Conservation (phyloP, 2,329 filamentous ascomycete genomes). For the Fusarium tuaranense region DNA sequence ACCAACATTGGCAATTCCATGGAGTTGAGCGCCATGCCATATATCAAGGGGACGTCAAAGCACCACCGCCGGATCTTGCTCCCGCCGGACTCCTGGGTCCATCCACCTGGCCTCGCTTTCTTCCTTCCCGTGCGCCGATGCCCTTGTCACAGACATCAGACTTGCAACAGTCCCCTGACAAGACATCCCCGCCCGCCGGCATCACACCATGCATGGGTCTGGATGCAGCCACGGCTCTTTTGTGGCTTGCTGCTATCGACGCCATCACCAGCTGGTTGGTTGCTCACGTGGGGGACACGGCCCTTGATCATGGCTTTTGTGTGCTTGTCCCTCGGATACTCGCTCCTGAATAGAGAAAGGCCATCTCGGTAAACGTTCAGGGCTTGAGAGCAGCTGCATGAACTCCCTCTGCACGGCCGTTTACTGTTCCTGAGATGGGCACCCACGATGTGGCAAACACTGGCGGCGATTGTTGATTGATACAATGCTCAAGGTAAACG, state of each 20-base stretch:
- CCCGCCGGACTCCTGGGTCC: background rate
- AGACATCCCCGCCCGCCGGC: background rate
- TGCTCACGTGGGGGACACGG: background rate
- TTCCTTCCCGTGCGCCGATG: background rate
- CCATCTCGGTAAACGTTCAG: background rate
- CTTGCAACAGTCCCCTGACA: background rate
- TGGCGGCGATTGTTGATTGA: background rate
- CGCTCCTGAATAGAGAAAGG: background rate
- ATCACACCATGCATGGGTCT: constrained; percentile 22
- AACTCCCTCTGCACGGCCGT: background rate
- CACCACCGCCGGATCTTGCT: background rate
- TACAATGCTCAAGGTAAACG: background rate
- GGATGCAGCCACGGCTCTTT: constrained; percentile 15
- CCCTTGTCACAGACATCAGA: background rate
- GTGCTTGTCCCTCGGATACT: constrained; percentile 2
- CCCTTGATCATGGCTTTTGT: background rate
- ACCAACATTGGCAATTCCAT: background rate
- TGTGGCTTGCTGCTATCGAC: constrained; percentile 33
- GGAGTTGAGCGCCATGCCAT: constrained; percentile 2
- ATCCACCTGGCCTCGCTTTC: background rate
- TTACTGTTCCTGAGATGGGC: background rate
- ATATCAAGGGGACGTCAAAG: background rate
- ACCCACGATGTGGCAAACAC: background rate
- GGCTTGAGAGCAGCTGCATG: background rate
- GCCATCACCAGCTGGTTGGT: background rate